Base-by-base conservation (phyloP, 75 land plant genomes). In the Cunninghamia lanceolata region DNA sequence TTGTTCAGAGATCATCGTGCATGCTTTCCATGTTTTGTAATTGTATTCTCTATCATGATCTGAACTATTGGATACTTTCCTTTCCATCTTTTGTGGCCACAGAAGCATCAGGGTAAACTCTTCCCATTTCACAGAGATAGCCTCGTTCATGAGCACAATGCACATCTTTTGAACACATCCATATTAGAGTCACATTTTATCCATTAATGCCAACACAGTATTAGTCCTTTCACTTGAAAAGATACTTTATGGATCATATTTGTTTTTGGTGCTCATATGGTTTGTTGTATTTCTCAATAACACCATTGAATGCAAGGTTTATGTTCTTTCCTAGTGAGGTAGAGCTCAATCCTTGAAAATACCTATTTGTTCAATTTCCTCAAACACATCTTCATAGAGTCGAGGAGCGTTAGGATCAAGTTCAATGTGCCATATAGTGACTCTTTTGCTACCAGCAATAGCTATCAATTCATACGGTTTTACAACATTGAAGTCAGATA, bases 391-490 rank as follows among this genome's bases (percentile, higher is more conserved):
- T 79, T 94, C 91, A 46, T 88, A 84, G 0, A 96, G 90, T 74
- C 96, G 83, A 0, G 98, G 94, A 4, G 79, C 54, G 43, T 88
- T 90, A 53, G 95, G 86, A 82, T 89, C 88, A 30, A 93, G 82
- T 74, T 92, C 94, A 71, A 97, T 74, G 88, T 96, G 95, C 99
- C 99, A 98, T 85, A 98, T 94, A 75, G 98, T 91, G 42, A 96
- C 93, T 43, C 95, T 94, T 78, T 92, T 96, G 54, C 91, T 88
- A 50, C 96, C 90, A 74, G 98, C 94, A 88, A 98, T 94, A 84
- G 99, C 96, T 87, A 98, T 91, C 70, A 95, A n/a, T 84, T 98
- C 99, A 90, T 92, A 95, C 28, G 98, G 98, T n/a, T n/a, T n/a
- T n/a, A n/a, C n/a, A n/a, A n/a, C n/a, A n/a, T n/a, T n/a, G n/a